Base-by-base conservation (phyloP, 805 yeast genomes). In the Maudiozyma bulderi region DNA sequence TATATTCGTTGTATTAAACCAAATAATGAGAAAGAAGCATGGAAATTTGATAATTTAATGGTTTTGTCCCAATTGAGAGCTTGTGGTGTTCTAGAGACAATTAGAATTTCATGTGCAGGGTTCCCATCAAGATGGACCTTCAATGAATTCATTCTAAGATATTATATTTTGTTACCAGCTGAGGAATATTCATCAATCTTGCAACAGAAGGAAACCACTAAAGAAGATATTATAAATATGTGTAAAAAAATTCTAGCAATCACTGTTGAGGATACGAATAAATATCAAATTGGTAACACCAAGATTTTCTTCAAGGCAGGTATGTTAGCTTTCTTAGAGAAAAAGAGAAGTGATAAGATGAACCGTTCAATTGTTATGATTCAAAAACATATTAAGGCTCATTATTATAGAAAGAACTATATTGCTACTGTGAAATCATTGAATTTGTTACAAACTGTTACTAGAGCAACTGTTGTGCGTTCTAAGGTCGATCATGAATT, bases 1-100 rank as follows among this genome's bases (percentile, higher is more conserved):
- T 91, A 91, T 62, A 91, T 91, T 64, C 84, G 99, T 65, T 91
- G 99, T 74, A 91, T 93, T 64, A 91, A 91, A 68, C 98, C 99
- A 6, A 91, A 91, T 66, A 96, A 89, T 60, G 82, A 81, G 54
- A 91, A 93, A 68, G 83, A 80, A 52, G 96, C 98, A 1, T 91
- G 99, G 98, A 84, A 82, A 65, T 91, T 91, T 68, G 95, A 89
- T 61, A 88, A 95, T 13, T 76, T 89, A 41, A 90, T 91, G 97
- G 98, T 91, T 11, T 74, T 93, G 52, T 84, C 95, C 6, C 99
- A 91, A 68, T 75, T 91, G 54, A 80, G 99, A 65, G 99, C 99
- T 6, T 91, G 99, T 74, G 99, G 99, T 84, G 98, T 91, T 44
- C 74, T 91, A 57, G 99, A 93, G 66, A 93, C 99, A 1, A 91